Base-by-base conservation (phyloP, 164 flowering plant species). In the Sextonia rubra region DNA sequence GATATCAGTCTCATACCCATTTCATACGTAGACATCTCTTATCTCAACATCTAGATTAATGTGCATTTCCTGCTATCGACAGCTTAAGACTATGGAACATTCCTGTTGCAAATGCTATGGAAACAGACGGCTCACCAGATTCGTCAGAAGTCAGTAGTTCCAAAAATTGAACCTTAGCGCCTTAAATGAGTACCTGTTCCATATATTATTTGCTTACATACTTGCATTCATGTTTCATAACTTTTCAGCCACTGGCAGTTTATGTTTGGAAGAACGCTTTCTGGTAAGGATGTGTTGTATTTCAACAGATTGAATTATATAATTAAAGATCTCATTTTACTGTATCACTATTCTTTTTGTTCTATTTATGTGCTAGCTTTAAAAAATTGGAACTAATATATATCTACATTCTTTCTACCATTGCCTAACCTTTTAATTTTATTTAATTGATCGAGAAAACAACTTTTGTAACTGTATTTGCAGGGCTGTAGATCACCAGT, bases 1-100 rank as follows among this genome's bases (percentile, higher is more conserved):
- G 14, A 12, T 4, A 52, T 12, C n/a, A 52, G n/a, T 52, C n/a
- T 4, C 3, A 52, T 52, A 52, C n/a, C 58, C 15, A 52, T 52
- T 52, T 52, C 58, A 52, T 20, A 52, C 0, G 58, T 20, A 4
- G 58, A 17, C n/a, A 8, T 17, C 69, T 52, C 23, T 6, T n/a
- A 64, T 27, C 20, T 27, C 29, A 17, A 17, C 20, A 64, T 27
- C 30, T 18, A 49, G 20, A 64, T 29, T 47, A 1, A 18, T 8
- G 25, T 30, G 20, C n/a, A 12, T 22, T 47, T 73, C 24, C 23
- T 37, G 48, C 24, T 62, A 44, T 56, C 61, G 73, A 64, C 87
- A 95, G 99, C 81, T 97, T 95, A 64, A 86, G 92, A 81, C 89
- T 93, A 22, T 95, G 99, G 99, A 86, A 82, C 77, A 88, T 90